Percentiles rank a stretch among this genome's conserved stretches.
These are phyloP conservation scores for Macroventuria anomochaeta DNA, from an alignment of 2,329 filamentous ascomycete species.

Conservation along the genomic window DNA sequence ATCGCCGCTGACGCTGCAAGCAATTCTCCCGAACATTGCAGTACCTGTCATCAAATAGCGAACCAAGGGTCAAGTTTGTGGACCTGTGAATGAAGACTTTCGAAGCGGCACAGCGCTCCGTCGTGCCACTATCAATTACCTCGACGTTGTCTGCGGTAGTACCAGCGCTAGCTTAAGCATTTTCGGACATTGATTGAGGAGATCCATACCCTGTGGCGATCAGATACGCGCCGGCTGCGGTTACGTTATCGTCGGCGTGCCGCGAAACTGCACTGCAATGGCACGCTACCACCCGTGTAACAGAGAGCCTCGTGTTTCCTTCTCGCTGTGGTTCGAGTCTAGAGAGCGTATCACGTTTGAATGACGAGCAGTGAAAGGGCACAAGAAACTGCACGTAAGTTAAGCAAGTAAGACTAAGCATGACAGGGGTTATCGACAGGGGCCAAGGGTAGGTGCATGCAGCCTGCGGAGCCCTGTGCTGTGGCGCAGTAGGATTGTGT, in stretches of 20 bases:
- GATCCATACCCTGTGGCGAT: slow-evolving; percentile 18
- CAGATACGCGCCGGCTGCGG: not conserved
- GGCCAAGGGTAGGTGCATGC: not conserved
- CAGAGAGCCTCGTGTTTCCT: slow-evolving; percentile 4
- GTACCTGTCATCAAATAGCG: slow-evolving; percentile 3
- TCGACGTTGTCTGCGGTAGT: slow-evolving; percentile 5
- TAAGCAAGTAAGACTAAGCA: slow-evolving; percentile 1
- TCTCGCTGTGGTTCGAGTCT: not conserved
- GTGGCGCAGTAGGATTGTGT: not conserved
- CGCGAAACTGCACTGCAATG: not conserved
- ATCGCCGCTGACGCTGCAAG: not conserved
- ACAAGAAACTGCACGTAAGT: not conserved
- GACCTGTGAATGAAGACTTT: not conserved
- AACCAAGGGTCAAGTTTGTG: not conserved
- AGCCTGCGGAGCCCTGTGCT: not conserved
- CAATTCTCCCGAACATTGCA: not conserved
- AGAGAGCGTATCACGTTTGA: not conserved
- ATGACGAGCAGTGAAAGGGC: slow-evolving; percentile 1
- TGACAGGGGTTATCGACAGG: slow-evolving; percentile 2
- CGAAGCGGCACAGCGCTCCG: slow-evolving; percentile 2
- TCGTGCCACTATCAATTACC: slow-evolving; percentile 1
- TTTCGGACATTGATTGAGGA: slow-evolving; percentile 20
- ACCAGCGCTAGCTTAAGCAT: slow-evolving; percentile 9
- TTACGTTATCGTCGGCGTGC: not conserved
- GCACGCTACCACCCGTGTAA: slow-evolving; percentile 8